phyloP scores from a whole-genome alignment of 2,329 filamentous ascomycete species.

The Coniochaeta ligniaria region DNA sequence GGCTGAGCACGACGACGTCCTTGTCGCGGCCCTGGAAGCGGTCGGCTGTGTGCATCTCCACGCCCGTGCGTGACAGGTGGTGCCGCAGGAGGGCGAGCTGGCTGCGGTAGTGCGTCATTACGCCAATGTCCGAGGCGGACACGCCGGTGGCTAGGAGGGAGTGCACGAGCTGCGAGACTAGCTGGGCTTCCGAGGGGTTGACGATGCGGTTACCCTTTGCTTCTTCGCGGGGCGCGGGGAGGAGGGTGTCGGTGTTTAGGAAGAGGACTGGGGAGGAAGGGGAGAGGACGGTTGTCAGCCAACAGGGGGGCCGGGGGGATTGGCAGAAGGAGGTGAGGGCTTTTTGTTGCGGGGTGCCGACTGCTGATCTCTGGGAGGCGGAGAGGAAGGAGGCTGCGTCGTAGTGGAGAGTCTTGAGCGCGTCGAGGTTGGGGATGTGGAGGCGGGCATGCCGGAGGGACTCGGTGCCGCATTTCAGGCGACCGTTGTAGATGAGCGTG shows the following conservation, averaged over 20 bases:
- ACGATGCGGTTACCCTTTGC: constrained; percentile 79
- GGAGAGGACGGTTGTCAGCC: constrained; percentile 65
- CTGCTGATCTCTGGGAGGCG: constrained; percentile 15
- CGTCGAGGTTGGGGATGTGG: constrained; percentile 55
- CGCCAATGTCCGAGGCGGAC: constrained; percentile 69
- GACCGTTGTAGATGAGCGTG: constrained; percentile 84
- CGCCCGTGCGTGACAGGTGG: constrained; percentile 51
- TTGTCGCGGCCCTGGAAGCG: constrained; percentile 97
- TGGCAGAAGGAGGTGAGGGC: constrained; percentile 47
- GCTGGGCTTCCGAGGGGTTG: constrained; percentile 73
- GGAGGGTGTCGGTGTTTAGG: constrained; percentile 78
- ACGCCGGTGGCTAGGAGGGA: constrained; percentile 71
- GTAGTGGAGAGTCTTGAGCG: constrained; percentile 53
- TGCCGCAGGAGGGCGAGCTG: constrained; percentile 81
- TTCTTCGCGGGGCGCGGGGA: constrained; percentile 59
- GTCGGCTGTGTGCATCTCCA: constrained; percentile 96
- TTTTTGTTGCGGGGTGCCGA: constrained; percentile 7
- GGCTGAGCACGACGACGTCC: constrained; percentile 78
- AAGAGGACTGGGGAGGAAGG: constrained; percentile 73
- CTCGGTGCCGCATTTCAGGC: constrained; percentile 80
- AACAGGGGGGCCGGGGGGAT: constrained; percentile 52
- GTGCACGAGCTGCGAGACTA: constrained; percentile 75
- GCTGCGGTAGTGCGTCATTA: constrained; percentile 95
- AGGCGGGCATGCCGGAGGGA: constrained; percentile 65
- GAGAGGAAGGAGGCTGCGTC: constrained; percentile 38